Base-by-base conservation (phyloP, 257 asterid genomes). In the Echium plantagineum region DNA sequence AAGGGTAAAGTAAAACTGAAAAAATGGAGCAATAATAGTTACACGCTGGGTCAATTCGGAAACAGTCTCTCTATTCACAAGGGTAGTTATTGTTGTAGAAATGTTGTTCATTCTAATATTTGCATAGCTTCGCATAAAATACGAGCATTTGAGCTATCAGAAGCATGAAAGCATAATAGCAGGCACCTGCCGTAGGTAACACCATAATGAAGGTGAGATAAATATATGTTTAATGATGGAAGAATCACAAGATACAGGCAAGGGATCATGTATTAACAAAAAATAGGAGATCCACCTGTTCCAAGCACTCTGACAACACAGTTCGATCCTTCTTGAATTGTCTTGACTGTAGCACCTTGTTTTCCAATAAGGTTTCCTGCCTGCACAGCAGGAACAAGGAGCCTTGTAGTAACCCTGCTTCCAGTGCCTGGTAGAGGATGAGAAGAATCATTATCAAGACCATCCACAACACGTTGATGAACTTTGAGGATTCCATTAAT, bases 301-400 rank as follows among this genome's bases (percentile, higher is more conserved):
- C 89, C 89, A 66, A 90, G 94, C 74, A 90, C 91, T 71, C 98
- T 79, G 66, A 90, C 94, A 58, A 87, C 66, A 77, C 96, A 87
- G 66, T 80, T 81, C 59, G 98, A 87, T 63, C 82, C 94, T 71
- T 90, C 98, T 71, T 87, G 98, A 72, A 90, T 82, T 73, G 96
- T 66, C 75, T 90, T 90, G 75, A 90, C 94, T 6, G 97, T 86
- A 30, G 95, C 47, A 53, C 97, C 97, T 74, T 90, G 95, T 76
- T 85, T 90, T 66, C 97, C 97, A 65, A 89, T 86, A 72, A 90
- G 77, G 71, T 81, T 85, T 74, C 97, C 96, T 21, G 97, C 97
- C 76, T 90, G 97, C 38, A 93, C 81, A 48, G 96, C 96, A 52
- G 94, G 94, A 61, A 90, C 89, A 17, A 87, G 90, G 69, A 90